Percentiles rank a stretch among this genome's conserved stretches.
Evolutionary conservation across 306 rosid genomes (phyloP).

Genomic region (Glycine soja): DNA sequence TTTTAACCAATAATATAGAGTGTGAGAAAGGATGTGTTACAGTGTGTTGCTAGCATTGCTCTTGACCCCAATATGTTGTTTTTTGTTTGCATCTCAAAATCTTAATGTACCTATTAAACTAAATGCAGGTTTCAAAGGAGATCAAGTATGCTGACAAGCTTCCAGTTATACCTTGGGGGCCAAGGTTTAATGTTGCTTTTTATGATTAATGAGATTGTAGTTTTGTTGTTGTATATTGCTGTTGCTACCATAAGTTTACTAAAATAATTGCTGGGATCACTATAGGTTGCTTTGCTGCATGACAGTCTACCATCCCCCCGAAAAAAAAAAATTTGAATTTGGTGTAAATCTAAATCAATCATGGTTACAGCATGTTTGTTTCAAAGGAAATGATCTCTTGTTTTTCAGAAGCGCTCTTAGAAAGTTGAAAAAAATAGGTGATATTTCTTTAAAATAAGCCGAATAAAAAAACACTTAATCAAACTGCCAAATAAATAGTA

Average conservation of each 20-base stretch:
- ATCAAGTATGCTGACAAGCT: conserved; percentile 96
- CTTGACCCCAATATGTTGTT: background rate
- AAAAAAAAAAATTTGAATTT: background rate
- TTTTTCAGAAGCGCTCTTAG: background rate
- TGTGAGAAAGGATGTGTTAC: background rate
- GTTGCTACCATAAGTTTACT: conserved; percentile 37
- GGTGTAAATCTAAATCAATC: background rate
- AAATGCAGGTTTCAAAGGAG: conserved; percentile 91
- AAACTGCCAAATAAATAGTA: background rate
- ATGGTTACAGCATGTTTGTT: background rate
- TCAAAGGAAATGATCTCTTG: background rate
- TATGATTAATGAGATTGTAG: conserved; percentile 31
- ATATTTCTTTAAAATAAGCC: background rate
- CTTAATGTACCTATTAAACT: conserved; percentile 32
- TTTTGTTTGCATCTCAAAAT: conserved; percentile 26
- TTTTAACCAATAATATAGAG: too few relatives aligned
- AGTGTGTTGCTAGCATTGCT: background rate
- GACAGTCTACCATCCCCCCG: conserved; percentile 12
- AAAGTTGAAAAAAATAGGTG: background rate
- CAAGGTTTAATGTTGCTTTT: conserved; percentile 69
- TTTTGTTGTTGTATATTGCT: conserved; percentile 29
- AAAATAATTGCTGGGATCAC: background rate
- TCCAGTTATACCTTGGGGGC: conserved; percentile 98
- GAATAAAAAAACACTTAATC: background rate
- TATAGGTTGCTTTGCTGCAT: background rate